Base-by-base conservation (phyloP, 495 filamentous ascomycete genomes). In the Penicillium lagena region DNA sequence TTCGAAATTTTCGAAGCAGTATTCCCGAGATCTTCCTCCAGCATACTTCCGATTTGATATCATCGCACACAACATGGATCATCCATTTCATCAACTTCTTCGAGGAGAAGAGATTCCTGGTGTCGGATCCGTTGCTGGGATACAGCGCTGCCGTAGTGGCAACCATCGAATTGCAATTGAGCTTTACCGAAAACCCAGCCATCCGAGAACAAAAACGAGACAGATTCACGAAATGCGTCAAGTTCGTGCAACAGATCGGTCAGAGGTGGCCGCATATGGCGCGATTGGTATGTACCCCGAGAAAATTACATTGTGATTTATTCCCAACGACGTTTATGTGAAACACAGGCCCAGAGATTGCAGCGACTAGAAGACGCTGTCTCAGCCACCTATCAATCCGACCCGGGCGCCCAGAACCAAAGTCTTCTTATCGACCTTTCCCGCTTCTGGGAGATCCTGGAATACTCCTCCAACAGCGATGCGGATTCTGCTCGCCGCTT, bases 11-110 rank as follows among this genome's bases (percentile, higher is more conserved):
- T 42, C 62, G 63, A 39, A 67, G 62, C 36, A 67, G 66, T 6
- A 73, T 75, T 28, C 71, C 71, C 0, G 71, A 75, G 32, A 75
- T 75, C 14, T 75, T 75, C 27, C 52, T 75, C 2, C 71, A 75
- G 42, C 65, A 71, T 46, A 71, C 66, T 1, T 67, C 67, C 7
- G 71, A 75, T 38, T 50, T 75, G 8, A 70, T 73, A 31, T 67
- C 68, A 1, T 67, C 68, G 0, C 70, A 73, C 46, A 68, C 71
- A 0, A 68, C 66, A 0, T 75, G 71, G 71, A 70, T 75, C 9
- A 62, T 73, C 12, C 62, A 72, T 49, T 73, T 73, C 39, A 67
- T 75, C 46, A 62, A 71, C 33, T 71, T 62, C 49, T 65, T 75
- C 7, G 66, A 69, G 45, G 64, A 68, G 37, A 72, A 64, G 40